These are phyloP conservation scores for Pseudogymnoascus sp. DNA, from an alignment of 2,329 filamentous ascomycete genomes.

Conservation along the genomic window DNA sequence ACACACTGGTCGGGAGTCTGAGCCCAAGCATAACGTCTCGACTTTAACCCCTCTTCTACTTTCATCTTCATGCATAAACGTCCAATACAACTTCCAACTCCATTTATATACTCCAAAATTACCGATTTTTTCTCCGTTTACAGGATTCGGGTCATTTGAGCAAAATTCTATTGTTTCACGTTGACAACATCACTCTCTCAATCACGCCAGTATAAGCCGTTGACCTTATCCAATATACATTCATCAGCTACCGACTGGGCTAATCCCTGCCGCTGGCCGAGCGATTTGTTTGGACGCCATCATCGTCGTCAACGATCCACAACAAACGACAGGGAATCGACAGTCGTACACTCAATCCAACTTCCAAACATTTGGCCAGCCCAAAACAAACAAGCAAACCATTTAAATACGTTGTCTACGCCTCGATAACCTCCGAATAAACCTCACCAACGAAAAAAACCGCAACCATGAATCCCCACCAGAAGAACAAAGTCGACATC, in stretches of 20 bases:
- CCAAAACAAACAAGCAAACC: not conserved
- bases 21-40: not conserved
- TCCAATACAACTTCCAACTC: not conserved
- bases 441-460: not conserved
- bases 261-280: constrained; percentile 3
- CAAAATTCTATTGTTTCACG: not conserved
- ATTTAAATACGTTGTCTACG: not conserved
- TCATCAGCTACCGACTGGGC: not conserved
- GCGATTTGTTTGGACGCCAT: constrained; percentile 8
- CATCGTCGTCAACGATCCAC: constrained; percentile 6
- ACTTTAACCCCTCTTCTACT: constrained; percentile 1
- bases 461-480: constrained; percentile 76
- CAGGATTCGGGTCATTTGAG: not conserved
- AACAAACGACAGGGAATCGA: constrained; percentile 3
- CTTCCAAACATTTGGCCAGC: constrained; percentile 4
- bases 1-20: not conserved
- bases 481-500: constrained; percentile 98
- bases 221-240: not conserved
- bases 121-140: not conserved
- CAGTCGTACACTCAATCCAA: constrained; percentile 1
- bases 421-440: not conserved
- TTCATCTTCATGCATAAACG: constrained; percentile 6
- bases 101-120: not conserved
- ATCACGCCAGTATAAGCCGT: not conserved
- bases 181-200: not conserved